phyloP scores from a whole-genome alignment of 179 eudicot species.

The Sideroxylon spinosum region DNA sequence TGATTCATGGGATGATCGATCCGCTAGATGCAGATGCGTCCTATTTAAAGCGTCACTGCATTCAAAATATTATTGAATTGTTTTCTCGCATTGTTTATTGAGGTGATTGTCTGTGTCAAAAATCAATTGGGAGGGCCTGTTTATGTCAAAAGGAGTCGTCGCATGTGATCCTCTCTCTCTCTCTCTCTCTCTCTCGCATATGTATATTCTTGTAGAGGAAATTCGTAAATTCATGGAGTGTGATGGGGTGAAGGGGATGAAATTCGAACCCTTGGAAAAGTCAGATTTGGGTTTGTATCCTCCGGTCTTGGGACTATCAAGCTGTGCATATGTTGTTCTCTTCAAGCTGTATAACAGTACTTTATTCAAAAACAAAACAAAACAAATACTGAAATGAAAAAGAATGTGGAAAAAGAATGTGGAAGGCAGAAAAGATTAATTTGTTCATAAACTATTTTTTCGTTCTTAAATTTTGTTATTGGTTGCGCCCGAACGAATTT shows the following conservation, averaged over 20 bases:
- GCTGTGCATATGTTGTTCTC: background rate
- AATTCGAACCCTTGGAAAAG: background rate
- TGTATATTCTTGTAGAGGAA: slow-evolving; percentile 2
- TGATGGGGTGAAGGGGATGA: background rate
- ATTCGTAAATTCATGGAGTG: background rate
- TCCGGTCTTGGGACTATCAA: background rate
- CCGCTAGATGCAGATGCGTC: background rate
- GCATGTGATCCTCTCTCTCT: background rate
- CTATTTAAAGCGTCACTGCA: background rate
- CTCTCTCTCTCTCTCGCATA: background rate
- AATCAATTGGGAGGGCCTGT: background rate
- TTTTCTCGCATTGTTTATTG: too few species aligned
- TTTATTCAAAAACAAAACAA: background rate
- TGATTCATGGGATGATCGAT: background rate
- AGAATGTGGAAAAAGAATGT: too few species aligned
- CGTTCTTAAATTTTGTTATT: too few species aligned
- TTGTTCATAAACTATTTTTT: too few species aligned
- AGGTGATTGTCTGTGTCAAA: too few species aligned
- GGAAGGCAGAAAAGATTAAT: too few species aligned
- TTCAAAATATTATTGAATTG: background rate
- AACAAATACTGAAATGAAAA: background rate
- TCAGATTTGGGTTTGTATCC: background rate
- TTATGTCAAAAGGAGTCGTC: background rate
- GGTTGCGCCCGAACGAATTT: too few species aligned
- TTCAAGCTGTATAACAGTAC: background rate